Base-by-base conservation (phyloP, 2,329 filamentous ascomycete genomes). In the Diplocarpon mali region DNA sequence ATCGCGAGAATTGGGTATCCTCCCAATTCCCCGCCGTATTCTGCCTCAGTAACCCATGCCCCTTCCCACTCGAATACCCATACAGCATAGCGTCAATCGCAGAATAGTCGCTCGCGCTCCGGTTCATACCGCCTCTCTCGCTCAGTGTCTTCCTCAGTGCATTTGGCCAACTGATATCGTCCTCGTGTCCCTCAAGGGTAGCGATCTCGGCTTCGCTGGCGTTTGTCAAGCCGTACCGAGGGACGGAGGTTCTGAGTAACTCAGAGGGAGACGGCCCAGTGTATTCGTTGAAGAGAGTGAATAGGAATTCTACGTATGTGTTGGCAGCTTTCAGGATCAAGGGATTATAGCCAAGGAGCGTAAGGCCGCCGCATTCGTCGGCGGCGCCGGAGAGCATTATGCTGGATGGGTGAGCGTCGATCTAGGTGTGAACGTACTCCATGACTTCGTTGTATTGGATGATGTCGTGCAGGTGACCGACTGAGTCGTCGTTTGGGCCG, bases 1-100 rank as follows among this genome's bases (percentile, higher is more conserved):
- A 44, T 12, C 27, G 27, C 17, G 42, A 35, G n/a, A 44, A 35
- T 12, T 44, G 35, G 1, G 42, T 44, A 17, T 44, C 38, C n/a
- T 44, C 42, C 42, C 42, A 44, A 35, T 44, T 44, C 2, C 42
- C 42, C 4, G 35, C 42, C 42, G 38, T 44, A n/a, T 44, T 39
- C 10, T 24, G 16, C 13, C 20, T 44, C 28, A 44, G 35, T n/a
- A n/a, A n/a, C n/a, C n/a, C n/a, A n/a, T n/a, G n/a, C 17, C 30
- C 36, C 15, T 39, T 24, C 5, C 32, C 28, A 16, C 28, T 38
- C 2, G n/a, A 15, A 38, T 44, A 44, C 6, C 35, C 42, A 32
- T 24, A 44, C 2, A 44, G 35, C 28, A 35, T 38, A 12, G 38
- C 36, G 31, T 44, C 42, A 10, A 27, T 35, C 11, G 42, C 42